Percentiles rank a stretch among this genome's conserved stretches.
These are phyloP conservation scores for Sistotremastrum suecicum DNA, from an alignment of 768 basidiomycete species.

Conservation along the genomic window DNA sequence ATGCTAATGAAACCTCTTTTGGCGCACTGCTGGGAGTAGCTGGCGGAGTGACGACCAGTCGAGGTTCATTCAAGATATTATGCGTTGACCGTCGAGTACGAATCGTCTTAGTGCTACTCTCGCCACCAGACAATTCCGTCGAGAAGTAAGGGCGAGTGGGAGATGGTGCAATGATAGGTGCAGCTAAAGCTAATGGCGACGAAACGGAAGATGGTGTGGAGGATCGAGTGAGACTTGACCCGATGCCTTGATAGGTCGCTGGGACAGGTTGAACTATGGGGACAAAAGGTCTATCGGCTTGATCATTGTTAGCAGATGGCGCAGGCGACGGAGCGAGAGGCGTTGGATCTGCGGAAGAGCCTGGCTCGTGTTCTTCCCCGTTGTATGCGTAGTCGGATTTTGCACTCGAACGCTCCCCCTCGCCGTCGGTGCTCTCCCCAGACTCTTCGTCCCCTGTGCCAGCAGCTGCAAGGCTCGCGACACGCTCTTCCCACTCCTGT, in stretches of 20 bases:
- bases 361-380: slow-evolving; percentile 16
- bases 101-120: slow-evolving; percentile 29
- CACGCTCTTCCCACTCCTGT: slow-evolving; percentile 90
- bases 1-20: slow-evolving; percentile 14
- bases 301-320: slow-evolving; percentile 24
- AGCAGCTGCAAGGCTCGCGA: slow-evolving; percentile 26
- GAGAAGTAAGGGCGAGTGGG: slow-evolving; percentile 40
- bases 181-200: slow-evolving; percentile 74
- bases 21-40: slow-evolving; percentile 25
- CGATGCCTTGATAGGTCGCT: slow-evolving; percentile 15
- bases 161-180: slow-evolving; percentile 63
- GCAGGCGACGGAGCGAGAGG: slow-evolving; percentile 28
- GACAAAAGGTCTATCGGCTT: neutral
- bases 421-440: slow-evolving; percentile 14
- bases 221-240: slow-evolving; percentile 43
- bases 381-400: slow-evolving; percentile 51
- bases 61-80: slow-evolving; percentile 45
- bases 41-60: slow-evolving; percentile 60
- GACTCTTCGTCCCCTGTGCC: slow-evolving; percentile 11
- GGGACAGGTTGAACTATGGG: slow-evolving; percentile 1
- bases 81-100: slow-evolving; percentile 53
- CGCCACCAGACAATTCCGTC: slow-evolving; percentile 56
- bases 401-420: slow-evolving; percentile 45
- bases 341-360: slow-evolving; percentile 45
- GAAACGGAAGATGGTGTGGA: slow-evolving; percentile 84